These are phyloP conservation scores for Boletus vinaceobasis DNA, from an alignment of 768 basidiomycete genomes.

Conservation along the genomic window DNA sequence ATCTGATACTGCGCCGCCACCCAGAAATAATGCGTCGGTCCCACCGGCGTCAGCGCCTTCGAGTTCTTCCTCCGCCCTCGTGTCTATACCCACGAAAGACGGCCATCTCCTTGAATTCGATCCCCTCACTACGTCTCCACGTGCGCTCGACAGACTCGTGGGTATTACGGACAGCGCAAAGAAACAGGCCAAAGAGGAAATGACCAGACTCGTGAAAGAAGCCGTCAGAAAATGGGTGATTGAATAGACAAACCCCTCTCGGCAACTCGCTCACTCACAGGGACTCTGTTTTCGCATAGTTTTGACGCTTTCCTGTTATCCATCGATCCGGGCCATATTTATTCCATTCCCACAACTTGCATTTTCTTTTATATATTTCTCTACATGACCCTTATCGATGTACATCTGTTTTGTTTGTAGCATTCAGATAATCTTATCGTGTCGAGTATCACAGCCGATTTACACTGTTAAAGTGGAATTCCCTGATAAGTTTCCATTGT, in stretches of 20 bases:
- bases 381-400: constrained; percentile 8
- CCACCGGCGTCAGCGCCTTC: neutral
- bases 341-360: constrained; percentile 7
- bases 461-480: neutral
- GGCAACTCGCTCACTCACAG: neutral
- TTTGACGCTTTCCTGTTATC: neutral
- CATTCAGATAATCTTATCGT: constrained; percentile 12
- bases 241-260: constrained; percentile 16
- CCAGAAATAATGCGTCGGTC: neutral
- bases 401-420: constrained; percentile 18
- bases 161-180: constrained; percentile 81
- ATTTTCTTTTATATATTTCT: neutral
- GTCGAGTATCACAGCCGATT: neutral
- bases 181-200: constrained; percentile 76
- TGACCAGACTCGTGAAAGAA: constrained; percentile 66
- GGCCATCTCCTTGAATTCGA: constrained; percentile 85
- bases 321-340: constrained; percentile 8
- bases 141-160: constrained; percentile 68
- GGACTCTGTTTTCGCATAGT: constrained; percentile 2
- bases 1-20: neutral
- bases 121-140: constrained; percentile 70
- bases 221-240: constrained; percentile 79
- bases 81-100: constrained; percentile 77
- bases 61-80: constrained; percentile 50
- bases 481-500: too few relatives aligned